phyloP scores from a whole-genome alignment of 805 yeast species.

The Pichia sporocuriosa region DNA sequence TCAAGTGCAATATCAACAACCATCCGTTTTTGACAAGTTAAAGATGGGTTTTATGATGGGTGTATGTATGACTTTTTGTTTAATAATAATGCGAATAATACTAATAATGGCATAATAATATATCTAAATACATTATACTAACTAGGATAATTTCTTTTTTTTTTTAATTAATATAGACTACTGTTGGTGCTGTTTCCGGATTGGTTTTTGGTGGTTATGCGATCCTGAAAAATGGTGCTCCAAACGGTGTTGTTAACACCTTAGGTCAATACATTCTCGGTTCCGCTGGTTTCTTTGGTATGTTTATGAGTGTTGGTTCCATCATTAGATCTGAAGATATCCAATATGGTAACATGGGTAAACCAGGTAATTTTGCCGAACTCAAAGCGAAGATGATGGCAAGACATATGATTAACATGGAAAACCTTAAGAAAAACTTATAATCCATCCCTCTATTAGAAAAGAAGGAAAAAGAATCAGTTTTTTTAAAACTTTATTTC shows the following conservation, averaged over 20 bases:
- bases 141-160: slow-evolving; percentile 3
- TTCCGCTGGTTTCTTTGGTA: slow-evolving; percentile 93
- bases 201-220: slow-evolving; percentile 91
- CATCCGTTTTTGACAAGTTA: slow-evolving; percentile 90
- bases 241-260: slow-evolving; percentile 94
- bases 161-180: slow-evolving; percentile 32
- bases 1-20: slow-evolving; percentile 56
- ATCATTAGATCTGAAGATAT: slow-evolving; percentile 71
- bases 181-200: slow-evolving; percentile 92
- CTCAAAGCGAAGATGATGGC: slow-evolving; percentile 38
- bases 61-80: slow-evolving; percentile 31
- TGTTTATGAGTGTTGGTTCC: slow-evolving; percentile 94
- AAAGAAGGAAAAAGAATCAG: no score
- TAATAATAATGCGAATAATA: not conserved
- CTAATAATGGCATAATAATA: not conserved
- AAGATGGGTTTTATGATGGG: slow-evolving; percentile 99
- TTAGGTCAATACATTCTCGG: slow-evolving; percentile 95
- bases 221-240: slow-evolving; percentile 91
- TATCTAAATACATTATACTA: slow-evolving; percentile 10
- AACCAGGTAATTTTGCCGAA: slow-evolving; percentile 30
- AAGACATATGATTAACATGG: slow-evolving; percentile 30
- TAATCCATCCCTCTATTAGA: no score
- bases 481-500: no score
- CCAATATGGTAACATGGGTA: slow-evolving; percentile 18
- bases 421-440: slow-evolving; percentile 20